Base-by-base conservation (phyloP, 2,329 filamentous ascomycete genomes). In the Colletotrichum viniferum region DNA sequence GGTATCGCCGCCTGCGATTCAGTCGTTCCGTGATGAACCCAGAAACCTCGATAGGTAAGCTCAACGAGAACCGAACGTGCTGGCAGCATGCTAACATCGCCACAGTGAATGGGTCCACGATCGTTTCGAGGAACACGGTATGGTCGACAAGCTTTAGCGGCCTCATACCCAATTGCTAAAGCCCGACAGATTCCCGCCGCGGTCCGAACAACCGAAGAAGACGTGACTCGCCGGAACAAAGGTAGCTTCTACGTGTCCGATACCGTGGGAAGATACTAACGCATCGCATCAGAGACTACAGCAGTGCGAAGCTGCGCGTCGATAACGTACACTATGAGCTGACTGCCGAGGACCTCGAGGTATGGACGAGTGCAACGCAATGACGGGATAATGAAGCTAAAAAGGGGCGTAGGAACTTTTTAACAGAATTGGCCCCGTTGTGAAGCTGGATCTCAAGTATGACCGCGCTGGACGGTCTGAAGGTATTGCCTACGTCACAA, bases 251-350 rank as follows among this genome's bases (percentile, higher is more conserved):
- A 12, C 28, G n/a, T 24, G 9, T 69, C 64, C 26, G 77, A 79
- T 78, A 71, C 73, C 55, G 69, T 74, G 78, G 26, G 32, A n/a
- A 7, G 56, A 74, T 76, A 32, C 73, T 77, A 68, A 79, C 78
- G 43, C 70, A 14, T 26, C 18, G 30, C 61, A 13, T 38, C 78
- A 91, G 91, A 80, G 88, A 90, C 43, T 81, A 86, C 34, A 85
- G 86, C 72, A 92, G 93, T 79, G 88, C 92, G 61, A 96, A 95
- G 85, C 85, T 98, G 78, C 93, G 93, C 78, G 93, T 98, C 76
- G 95, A 97, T 77, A 98, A 98, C 82, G 87, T 98, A 73, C 96
- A 98, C 84, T 98, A 98, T 84, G 96, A 98, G 76, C 89, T 98
- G 77, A 96, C 94, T 14, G 92, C 96, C 83, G 92, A 93, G 48